Conservation (phyloP, 441 rosid genomes). For the Theobroma grandiflorum region DNA sequence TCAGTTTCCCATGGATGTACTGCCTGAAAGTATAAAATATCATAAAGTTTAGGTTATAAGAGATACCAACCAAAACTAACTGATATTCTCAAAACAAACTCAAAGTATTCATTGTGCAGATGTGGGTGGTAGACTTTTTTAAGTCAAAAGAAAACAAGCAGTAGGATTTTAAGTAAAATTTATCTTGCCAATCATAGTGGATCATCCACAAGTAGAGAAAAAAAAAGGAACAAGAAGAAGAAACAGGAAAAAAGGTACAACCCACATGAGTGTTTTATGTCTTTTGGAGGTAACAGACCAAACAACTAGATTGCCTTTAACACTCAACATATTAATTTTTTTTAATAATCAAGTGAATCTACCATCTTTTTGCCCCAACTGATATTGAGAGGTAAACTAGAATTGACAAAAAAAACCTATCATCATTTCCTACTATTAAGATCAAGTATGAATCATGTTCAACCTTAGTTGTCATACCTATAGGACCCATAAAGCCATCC, state of each 20-base stretch:
- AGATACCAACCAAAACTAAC: not conserved
- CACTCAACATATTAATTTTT: not conserved
- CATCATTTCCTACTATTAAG: not conserved
- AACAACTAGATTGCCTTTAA: not conserved
- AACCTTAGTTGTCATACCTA: not conserved
- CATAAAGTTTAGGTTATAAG: constrained; percentile 18
- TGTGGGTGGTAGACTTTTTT: constrained; percentile 6
- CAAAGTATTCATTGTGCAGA: not conserved
- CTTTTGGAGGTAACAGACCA: constrained; percentile 6
- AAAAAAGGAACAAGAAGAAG: not conserved
- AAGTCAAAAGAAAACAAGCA: constrained; percentile 17
- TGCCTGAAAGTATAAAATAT: constrained; percentile 59
- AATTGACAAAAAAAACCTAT: not conserved
- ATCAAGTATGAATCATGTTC: not conserved
- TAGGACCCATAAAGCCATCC: constrained; percentile 6
- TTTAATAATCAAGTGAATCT: not conserved
- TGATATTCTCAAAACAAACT: not conserved
- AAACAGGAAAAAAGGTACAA: not conserved
- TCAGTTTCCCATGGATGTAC: constrained; percentile 60
- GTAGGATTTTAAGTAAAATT: not conserved
- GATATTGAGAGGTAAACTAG: not conserved
- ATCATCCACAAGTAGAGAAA: not conserved
- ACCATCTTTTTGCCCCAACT: constrained; percentile 6
- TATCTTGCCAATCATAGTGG: not conserved
- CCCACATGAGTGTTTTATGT: not conserved